Conservation (phyloP, 371 early-diverging fungal genomes). For the Rhizopus arrhizus region DNA sequence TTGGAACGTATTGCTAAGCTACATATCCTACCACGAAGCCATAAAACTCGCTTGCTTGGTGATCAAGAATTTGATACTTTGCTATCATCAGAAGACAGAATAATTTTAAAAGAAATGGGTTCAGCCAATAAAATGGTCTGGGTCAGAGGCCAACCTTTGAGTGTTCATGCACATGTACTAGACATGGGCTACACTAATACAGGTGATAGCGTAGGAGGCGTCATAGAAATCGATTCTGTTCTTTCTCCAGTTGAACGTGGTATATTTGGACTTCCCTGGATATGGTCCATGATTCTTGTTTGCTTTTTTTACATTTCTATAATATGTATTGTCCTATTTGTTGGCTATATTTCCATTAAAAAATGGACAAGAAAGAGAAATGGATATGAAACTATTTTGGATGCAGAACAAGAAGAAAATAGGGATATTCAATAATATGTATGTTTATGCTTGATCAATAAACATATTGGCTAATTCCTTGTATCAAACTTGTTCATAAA, state of each 20-base stretch:
- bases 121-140: conserved; percentile 28
- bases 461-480: too few relatives aligned
- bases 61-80: conserved; percentile 41
- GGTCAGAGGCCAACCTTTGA: conserved; percentile 22
- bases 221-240: conserved; percentile 44
- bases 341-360: conserved; percentile 10
- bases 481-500: too few relatives aligned
- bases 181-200: conserved; percentile 31
- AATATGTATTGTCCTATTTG: background rate
- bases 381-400: conserved; percentile 22
- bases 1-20: conserved; percentile 47
- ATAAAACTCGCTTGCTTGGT: conserved; percentile 8
- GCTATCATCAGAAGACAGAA: conserved; percentile 41
- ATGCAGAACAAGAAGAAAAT: conserved; percentile 6
- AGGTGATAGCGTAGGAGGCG: conserved; percentile 36
- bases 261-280: conserved; percentile 37
- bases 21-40: conserved; percentile 38
- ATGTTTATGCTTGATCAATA: too few relatives aligned
- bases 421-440: too few relatives aligned
- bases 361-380: conserved; percentile 21
- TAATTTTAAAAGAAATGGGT: conserved; percentile 31
- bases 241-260: conserved; percentile 43
- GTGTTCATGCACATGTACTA: conserved; percentile 32
- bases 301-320: conserved; percentile 2
- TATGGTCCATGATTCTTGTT: conserved; percentile 38